These are phyloP conservation scores for Aureobasidium sp. DNA, from an alignment of 2,329 filamentous ascomycete genomes.

Conservation along the genomic window DNA sequence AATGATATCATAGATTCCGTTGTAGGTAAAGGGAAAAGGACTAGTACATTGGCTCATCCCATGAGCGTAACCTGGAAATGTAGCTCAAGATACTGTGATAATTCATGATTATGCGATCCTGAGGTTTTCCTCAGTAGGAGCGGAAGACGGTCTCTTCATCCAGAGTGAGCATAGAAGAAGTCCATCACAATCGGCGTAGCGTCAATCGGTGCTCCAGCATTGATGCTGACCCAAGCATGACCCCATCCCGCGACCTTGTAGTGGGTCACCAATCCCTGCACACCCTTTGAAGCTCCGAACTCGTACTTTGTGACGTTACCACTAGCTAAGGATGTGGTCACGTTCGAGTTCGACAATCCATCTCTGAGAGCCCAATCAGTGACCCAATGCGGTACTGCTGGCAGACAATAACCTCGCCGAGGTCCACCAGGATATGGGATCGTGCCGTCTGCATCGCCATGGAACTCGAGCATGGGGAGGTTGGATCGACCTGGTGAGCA, in stretches of 20 bases:
- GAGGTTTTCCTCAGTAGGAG: not conserved
- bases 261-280: constrained; percentile 27
- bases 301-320: constrained; percentile 23
- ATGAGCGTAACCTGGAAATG: no score
- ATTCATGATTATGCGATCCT: no score
- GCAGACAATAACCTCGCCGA: constrained; percentile 10
- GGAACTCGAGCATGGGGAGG: constrained; percentile 35
- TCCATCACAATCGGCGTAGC: constrained; percentile 21
- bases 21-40: no score
- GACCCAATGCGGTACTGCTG: constrained; percentile 16
- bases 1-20: no score
- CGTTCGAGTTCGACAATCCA: constrained; percentile 22
- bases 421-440: constrained; percentile 30
- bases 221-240: constrained; percentile 32
- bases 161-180: constrained; percentile 19
- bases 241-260: constrained; percentile 30
- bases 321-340: constrained; percentile 17
- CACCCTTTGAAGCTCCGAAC: constrained; percentile 22
- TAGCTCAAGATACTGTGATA: no score
- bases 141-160: not conserved
- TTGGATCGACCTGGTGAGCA: constrained; percentile 17
- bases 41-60: no score
- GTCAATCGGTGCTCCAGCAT: constrained; percentile 17
- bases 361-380: constrained; percentile 28
- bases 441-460: constrained; percentile 31